phyloP scores from a whole-genome alignment of 768 basidiomycete genomes.

The Pholiota microspora region DNA sequence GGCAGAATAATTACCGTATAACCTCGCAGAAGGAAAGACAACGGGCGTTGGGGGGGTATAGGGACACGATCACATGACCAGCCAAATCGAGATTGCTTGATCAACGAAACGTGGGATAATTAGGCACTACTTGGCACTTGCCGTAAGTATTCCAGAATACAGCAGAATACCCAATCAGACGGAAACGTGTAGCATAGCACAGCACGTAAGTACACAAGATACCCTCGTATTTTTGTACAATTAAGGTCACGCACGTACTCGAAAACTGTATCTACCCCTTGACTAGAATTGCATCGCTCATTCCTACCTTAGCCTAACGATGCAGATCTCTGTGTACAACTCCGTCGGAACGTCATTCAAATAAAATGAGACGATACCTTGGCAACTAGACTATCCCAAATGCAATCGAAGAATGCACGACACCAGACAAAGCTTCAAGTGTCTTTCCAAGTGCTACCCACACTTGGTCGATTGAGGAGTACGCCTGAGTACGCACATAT shows the following conservation, averaged over 20 bases:
- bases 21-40: not conserved
- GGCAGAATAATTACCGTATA: not conserved
- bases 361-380: not conserved
- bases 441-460: too few relatives aligned
- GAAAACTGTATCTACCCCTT: too few relatives aligned
- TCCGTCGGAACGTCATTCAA: not conserved
- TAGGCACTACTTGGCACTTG: not conserved
- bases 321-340: not conserved
- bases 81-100: not conserved
- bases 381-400: not conserved
- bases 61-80: constrained; percentile 4
- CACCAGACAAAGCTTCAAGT: too few relatives aligned
- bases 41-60: not conserved
- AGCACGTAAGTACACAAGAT: too few relatives aligned
- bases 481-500: too few relatives aligned
- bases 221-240: too few relatives aligned
- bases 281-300: too few relatives aligned
- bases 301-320: not conserved
- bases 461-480: too few relatives aligned
- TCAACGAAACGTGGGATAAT: not conserved
- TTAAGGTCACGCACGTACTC: too few relatives aligned
- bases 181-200: too few relatives aligned
- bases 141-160: not conserved
- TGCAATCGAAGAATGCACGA: too few relatives aligned
- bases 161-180: not conserved